A percentile compares a stretch with the other conserved stretches of the same genome.
phyloP scores from a whole-genome alignment of 2,329 filamentous ascomycete species.

The Penicillium sp. region DNA sequence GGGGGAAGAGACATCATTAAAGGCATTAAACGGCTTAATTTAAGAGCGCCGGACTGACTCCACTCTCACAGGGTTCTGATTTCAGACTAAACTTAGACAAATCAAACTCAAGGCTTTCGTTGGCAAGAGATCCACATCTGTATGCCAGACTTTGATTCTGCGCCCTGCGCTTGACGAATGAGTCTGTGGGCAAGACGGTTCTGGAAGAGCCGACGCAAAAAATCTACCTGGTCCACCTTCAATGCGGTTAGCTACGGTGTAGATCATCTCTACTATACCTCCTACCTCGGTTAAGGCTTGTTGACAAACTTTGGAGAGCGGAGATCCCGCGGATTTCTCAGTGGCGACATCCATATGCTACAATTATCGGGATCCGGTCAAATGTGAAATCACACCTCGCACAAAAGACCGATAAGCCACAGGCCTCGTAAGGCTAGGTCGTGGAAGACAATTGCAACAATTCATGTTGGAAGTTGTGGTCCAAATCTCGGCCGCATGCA shows the following conservation, averaged over 20 bases:
- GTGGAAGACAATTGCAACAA: background rate
- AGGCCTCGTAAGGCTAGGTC: background rate
- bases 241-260: constrained; percentile 13
- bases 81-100: constrained; percentile 10
- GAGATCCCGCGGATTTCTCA: constrained; percentile 6
- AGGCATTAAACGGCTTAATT: constrained; percentile 3
- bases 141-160: constrained; percentile 9
- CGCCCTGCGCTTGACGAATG: constrained; percentile 12
- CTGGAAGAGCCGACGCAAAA: constrained; percentile 9
- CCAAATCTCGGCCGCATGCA: constrained; percentile 6
- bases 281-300: constrained; percentile 19
- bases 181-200: constrained; percentile 8
- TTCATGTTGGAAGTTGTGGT: constrained; percentile 1
- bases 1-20: constrained; percentile 12
- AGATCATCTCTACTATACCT: constrained; percentile 12
- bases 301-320: constrained; percentile 7
- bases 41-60: constrained; percentile 5
- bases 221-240: constrained; percentile 5
- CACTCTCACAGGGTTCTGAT: constrained; percentile 11
- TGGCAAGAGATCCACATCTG: constrained; percentile 14
- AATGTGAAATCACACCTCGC: background rate
- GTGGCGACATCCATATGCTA: constrained; percentile 8
- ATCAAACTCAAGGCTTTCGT: constrained; percentile 11
- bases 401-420: constrained; percentile 1
- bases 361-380: background rate